Conservation (phyloP, 2,329 filamentous ascomycete genomes). For the Pseudogymnoascus verrucosus region DNA sequence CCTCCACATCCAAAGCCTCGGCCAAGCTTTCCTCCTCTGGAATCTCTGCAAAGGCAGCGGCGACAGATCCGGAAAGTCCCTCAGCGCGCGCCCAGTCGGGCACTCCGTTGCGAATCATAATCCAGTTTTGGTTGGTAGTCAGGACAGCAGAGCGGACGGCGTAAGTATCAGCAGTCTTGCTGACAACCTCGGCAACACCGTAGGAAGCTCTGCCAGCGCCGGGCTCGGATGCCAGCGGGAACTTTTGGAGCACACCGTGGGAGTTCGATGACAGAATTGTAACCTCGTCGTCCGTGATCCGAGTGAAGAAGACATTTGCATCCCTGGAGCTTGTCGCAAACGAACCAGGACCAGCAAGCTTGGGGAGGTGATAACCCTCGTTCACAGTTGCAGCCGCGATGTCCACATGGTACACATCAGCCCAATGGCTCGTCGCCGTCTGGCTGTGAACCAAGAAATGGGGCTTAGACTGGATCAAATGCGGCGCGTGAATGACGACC, state of each 20-base stretch:
- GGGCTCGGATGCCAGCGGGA: slow-evolving; percentile 47
- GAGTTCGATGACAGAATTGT: slow-evolving; percentile 68
- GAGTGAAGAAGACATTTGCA: slow-evolving; percentile 82
- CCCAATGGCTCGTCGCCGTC: slow-evolving; percentile 64
- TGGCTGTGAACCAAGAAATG: slow-evolving; percentile 82
- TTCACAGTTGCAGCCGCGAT: slow-evolving; percentile 58
- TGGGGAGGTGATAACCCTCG: slow-evolving; percentile 76
- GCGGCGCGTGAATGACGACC: slow-evolving; percentile 64
- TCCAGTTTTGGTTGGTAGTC: slow-evolving; percentile 65
- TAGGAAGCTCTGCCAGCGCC: slow-evolving; percentile 47
- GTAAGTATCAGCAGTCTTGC: slow-evolving; percentile 57
- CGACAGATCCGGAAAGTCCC: slow-evolving; percentile 68
- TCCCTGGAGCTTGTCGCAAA: slow-evolving; percentile 72
- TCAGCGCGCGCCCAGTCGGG: slow-evolving; percentile 75
- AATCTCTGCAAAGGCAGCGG: slow-evolving; percentile 73
- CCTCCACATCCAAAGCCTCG: slow-evolving; percentile 76
- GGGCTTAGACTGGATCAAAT: slow-evolving; percentile 59
- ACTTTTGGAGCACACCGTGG: slow-evolving; percentile 66
- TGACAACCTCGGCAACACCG: slow-evolving; percentile 73
- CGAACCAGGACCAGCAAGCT: slow-evolving; percentile 59
- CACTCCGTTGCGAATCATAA: slow-evolving; percentile 74
- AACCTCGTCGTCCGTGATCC: slow-evolving; percentile 68
- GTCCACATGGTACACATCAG: slow-evolving; percentile 78
- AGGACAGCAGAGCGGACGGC: slow-evolving; percentile 72
- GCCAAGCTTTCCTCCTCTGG: slow-evolving; percentile 66